Evolutionary conservation across 805 yeast genomes (phyloP).

Genomic region (Blastobotrys muscicola): DNA sequence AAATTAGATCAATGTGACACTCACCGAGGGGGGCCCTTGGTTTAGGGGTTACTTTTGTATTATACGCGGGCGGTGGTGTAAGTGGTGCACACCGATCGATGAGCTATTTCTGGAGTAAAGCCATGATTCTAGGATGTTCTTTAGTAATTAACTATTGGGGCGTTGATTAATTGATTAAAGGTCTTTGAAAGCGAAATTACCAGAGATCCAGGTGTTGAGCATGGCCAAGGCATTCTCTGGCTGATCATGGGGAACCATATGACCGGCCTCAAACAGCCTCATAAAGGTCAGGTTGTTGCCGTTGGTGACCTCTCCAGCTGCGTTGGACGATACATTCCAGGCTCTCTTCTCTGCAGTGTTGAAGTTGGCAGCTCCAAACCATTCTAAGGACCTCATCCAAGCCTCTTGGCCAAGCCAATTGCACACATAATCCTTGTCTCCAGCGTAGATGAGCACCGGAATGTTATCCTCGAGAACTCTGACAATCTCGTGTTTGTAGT

Average conservation of each 20-base stretch:
- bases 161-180: too few relatives aligned
- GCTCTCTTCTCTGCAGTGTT: slow-evolving; percentile 25
- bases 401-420: slow-evolving; percentile 88
- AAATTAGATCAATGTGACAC: too few relatives aligned
- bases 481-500: slow-evolving; percentile 45
- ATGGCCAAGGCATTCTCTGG: slow-evolving; percentile 71
- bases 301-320: slow-evolving; percentile 46
- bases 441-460: slow-evolving; percentile 87
- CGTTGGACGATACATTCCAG: slow-evolving; percentile 18
- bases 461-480: slow-evolving; percentile 54
- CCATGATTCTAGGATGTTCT: too few relatives aligned
- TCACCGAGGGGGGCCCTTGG: too few relatives aligned
- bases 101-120: too few relatives aligned
- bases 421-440: slow-evolving; percentile 87
- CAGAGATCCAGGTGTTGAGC: slow-evolving; percentile 78
- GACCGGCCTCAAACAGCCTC: slow-evolving; percentile 75
- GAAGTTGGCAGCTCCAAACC: slow-evolving; percentile 50
- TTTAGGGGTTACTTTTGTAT: too few relatives aligned
- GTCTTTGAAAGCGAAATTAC: slow-evolving; percentile 34
- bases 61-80: too few relatives aligned
- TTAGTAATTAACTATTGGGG: too few relatives aligned
- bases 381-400: slow-evolving; percentile 61
- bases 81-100: too few relatives aligned
- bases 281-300: slow-evolving; percentile 63
- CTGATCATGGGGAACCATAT: slow-evolving; percentile 87